Evolutionary conservation across 1,139 yeast species (phyloP).

Genomic region (Pichia sp.): DNA sequence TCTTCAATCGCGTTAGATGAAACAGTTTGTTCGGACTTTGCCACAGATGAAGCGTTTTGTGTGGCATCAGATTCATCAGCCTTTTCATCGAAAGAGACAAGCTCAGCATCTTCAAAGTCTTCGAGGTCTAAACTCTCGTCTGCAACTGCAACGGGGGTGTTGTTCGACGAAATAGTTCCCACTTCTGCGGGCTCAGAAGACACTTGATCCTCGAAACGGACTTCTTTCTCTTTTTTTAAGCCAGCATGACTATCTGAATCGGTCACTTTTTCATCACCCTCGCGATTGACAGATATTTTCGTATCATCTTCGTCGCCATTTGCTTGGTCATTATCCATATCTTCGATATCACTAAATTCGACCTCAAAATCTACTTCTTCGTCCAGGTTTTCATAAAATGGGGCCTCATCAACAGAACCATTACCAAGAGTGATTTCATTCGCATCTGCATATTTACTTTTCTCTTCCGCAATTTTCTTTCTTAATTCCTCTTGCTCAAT

Average conservation of each 20-base stretch:
- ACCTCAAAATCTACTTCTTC: conserved; percentile 17
- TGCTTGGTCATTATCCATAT: not conserved
- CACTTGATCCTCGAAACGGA: conserved; percentile 4
- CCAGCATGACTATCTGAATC: no score
- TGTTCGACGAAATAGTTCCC: not conserved
- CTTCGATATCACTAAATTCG: conserved; percentile 18
- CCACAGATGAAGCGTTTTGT: not conserved
- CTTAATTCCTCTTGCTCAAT: conserved; percentile 25
- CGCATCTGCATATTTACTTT: conserved; percentile 11
- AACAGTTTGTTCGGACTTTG: no score
- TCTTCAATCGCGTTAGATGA: no score
- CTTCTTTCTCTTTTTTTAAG: not conserved
- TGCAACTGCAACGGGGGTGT: not conserved
- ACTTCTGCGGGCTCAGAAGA: not conserved
- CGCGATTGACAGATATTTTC: not conserved
- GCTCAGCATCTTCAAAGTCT: conserved; percentile 22
- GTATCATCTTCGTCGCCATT: not conserved
- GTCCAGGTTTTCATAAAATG: conserved; percentile 5
- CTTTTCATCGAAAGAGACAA: not conserved
- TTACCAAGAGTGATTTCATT: conserved; percentile 20
- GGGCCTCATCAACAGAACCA: conserved; percentile 7
- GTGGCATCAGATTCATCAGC: conserved; percentile 8
- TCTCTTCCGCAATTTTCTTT: conserved; percentile 20
- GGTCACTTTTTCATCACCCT: not conserved
- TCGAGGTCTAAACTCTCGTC: not conserved